phyloP scores from a whole-genome alignment of 2,329 filamentous ascomycete species.

The Escovopsis sp. region DNA sequence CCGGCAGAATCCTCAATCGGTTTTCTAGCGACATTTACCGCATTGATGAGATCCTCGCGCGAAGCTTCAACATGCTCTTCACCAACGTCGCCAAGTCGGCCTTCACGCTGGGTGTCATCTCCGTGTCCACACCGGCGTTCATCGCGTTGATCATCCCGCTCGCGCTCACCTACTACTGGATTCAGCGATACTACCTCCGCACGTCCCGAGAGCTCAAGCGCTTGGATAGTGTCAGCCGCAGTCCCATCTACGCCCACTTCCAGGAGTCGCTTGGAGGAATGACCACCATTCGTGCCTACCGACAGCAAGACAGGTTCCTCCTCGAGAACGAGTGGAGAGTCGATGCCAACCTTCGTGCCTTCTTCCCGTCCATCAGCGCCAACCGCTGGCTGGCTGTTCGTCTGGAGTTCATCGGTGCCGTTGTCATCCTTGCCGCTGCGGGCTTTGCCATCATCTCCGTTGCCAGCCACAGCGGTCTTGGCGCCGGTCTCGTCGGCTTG shows the following conservation, averaged over 20 bases:
- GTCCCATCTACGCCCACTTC: constrained; percentile 96
- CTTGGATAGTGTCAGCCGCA: constrained; percentile 86
- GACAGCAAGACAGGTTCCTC: constrained; percentile 74
- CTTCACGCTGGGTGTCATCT: constrained; percentile 81
- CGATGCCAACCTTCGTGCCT: constrained; percentile 85
- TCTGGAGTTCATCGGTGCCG: constrained; percentile 84
- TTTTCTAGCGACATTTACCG: constrained; percentile 78
- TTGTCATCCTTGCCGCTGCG: constrained; percentile 83
- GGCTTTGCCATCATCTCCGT: constrained; percentile 72
- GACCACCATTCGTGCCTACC: constrained; percentile 88
- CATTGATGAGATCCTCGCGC: constrained; percentile 84
- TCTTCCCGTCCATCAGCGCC: constrained; percentile 89
- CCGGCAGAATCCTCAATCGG: constrained; percentile 89
- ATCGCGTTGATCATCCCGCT: constrained; percentile 69
- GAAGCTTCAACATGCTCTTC: constrained; percentile 96
- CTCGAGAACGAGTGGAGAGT: constrained; percentile 96
- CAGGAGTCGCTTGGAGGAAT: constrained; percentile 92
- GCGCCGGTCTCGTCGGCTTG: constrained; percentile 69
- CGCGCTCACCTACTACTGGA: constrained; percentile 69
- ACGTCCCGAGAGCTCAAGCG: constrained; percentile 95
- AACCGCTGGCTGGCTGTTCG: constrained; percentile 90
- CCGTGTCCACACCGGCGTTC: constrained; percentile 67
- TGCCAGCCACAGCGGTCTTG: constrained; percentile 46
- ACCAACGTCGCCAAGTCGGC: constrained; percentile 58
- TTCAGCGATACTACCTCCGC: constrained; percentile 91